phyloP scores from a whole-genome alignment of 345 rosid genomes.

The Limnanthes douglasii region DNA sequence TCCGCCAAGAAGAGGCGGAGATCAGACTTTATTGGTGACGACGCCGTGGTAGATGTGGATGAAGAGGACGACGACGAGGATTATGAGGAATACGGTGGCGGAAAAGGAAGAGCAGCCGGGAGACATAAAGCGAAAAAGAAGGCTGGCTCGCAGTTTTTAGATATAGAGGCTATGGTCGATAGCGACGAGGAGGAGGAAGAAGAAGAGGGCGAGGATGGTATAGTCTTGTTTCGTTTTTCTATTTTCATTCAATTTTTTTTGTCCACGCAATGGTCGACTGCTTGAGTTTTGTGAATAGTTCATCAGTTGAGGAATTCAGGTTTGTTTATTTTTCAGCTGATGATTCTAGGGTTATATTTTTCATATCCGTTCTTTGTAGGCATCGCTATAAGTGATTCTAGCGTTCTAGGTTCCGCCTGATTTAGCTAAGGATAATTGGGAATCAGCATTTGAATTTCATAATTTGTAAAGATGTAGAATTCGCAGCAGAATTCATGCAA shows the following conservation, averaged over 20 bases:
- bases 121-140: constrained; percentile 26
- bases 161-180: constrained; percentile 51
- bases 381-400: too few relatives aligned
- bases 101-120: constrained; percentile 21
- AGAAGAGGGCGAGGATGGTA: constrained; percentile 79
- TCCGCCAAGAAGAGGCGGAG: constrained; percentile 77
- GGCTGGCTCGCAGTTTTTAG: constrained; percentile 32
- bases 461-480: too few relatives aligned
- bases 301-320: too few relatives aligned
- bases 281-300: background rate
- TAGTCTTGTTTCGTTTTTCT: too few relatives aligned
- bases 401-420: too few relatives aligned
- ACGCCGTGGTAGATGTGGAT: constrained; percentile 86
- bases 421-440: too few relatives aligned
- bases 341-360: too few relatives aligned
- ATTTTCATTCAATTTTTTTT: background rate
- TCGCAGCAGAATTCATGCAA: too few relatives aligned
- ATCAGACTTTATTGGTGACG: constrained; percentile 64
- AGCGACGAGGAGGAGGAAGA: constrained; percentile 89
- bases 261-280: background rate
- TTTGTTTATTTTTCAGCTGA: too few relatives aligned
- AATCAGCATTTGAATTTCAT: too few relatives aligned
- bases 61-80: constrained; percentile 58
- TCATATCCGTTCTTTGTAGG: too few relatives aligned
- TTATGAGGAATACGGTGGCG: constrained; percentile 46